A percentile compares a stretch with the other conserved stretches of the same genome.
Evolutionary conservation across 2,329 filamentous ascomycete genomes (phyloP).

Genomic region (Xylariaceae sp.): DNA sequence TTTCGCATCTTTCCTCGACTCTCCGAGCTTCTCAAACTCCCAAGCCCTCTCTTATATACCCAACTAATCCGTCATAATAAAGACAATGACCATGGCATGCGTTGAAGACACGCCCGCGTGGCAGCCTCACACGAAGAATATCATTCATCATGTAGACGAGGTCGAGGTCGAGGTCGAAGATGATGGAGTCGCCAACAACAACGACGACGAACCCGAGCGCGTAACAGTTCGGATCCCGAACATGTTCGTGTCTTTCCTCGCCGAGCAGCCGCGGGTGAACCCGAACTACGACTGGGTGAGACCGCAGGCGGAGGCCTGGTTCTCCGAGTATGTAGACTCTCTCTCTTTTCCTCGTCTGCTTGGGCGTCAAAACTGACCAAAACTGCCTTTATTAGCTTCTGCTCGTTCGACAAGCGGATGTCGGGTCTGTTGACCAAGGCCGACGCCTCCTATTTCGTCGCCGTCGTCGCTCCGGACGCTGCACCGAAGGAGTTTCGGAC

Average conservation of each 20-base stretch:
- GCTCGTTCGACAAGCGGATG: slow-evolving; percentile 9
- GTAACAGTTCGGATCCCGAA: slow-evolving; percentile 4
- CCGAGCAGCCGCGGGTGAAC: slow-evolving; percentile 10
- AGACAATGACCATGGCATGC: no score
- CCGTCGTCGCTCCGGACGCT: slow-evolving; percentile 10
- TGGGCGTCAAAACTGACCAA: neutral
- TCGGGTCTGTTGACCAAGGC: slow-evolving; percentile 5
- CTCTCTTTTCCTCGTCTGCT: neutral
- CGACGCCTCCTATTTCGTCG: slow-evolving; percentile 15
- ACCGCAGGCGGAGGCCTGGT: slow-evolving; percentile 9
- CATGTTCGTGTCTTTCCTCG: slow-evolving; percentile 12
- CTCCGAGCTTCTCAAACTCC: no score
- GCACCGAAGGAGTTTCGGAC: slow-evolving; percentile 5
- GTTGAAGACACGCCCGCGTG: no score
- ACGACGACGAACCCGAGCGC: neutral
- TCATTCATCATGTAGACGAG: no score
- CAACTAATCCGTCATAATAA: no score
- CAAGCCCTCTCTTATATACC: no score
- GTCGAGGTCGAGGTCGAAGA: no score
- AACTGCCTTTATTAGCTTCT: slow-evolving; percentile 3
- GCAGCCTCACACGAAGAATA: no score
- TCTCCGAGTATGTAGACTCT: slow-evolving; percentile 11
- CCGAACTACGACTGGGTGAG: slow-evolving; percentile 8
- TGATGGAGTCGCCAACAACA: neutral
- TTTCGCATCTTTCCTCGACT: neutral